Conservation (phyloP, 2,329 filamentous ascomycete genomes). For the Albophoma yamanashiensis region DNA sequence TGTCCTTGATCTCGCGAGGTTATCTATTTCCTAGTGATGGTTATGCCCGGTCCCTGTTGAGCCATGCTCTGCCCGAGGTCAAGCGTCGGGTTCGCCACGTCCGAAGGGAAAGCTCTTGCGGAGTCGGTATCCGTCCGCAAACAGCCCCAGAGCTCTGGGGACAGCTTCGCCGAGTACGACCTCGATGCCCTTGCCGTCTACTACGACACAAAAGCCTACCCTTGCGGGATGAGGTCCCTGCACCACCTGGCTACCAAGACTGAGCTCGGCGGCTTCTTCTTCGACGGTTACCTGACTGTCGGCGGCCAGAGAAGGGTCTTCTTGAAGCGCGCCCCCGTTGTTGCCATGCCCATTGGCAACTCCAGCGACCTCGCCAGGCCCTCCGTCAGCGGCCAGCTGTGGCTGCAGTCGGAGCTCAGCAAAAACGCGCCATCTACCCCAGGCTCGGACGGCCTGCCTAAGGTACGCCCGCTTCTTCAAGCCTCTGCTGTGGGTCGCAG, state of each 20-base stretch:
- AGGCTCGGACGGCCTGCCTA: conserved; percentile 41
- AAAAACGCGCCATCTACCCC: conserved; percentile 47
- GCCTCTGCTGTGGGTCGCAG: conserved; percentile 60
- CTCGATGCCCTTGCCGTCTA: conserved; percentile 52
- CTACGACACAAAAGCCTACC: conserved; percentile 21
- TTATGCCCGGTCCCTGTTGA: too few relatives aligned
- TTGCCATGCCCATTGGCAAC: conserved; percentile 51
- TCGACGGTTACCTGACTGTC: conserved; percentile 49
- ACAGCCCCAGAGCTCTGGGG: conserved; percentile 4
- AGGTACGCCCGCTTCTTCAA: conserved; percentile 51
- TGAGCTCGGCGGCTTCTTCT: conserved; percentile 30
- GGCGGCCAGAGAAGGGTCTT: conserved; percentile 34
- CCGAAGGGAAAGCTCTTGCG: conserved; percentile 10
- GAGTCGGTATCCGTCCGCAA: conserved; percentile 4
- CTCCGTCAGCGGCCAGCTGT: conserved; percentile 46
- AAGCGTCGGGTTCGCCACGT: too few relatives aligned
- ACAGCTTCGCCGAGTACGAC: conserved; percentile 34
- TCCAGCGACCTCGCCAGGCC: conserved; percentile 40
- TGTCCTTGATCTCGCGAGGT: too few relatives aligned
- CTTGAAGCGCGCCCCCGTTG: conserved; percentile 46
- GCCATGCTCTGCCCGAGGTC: too few relatives aligned
- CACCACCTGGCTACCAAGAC: conserved; percentile 34
- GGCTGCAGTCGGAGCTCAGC: conserved; percentile 47
- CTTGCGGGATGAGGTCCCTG: conserved; percentile 42
- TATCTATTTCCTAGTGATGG: too few relatives aligned